Evolutionary conservation across 768 basidiomycete species (phyloP).

Genomic region (Polyporus arcularius): DNA sequence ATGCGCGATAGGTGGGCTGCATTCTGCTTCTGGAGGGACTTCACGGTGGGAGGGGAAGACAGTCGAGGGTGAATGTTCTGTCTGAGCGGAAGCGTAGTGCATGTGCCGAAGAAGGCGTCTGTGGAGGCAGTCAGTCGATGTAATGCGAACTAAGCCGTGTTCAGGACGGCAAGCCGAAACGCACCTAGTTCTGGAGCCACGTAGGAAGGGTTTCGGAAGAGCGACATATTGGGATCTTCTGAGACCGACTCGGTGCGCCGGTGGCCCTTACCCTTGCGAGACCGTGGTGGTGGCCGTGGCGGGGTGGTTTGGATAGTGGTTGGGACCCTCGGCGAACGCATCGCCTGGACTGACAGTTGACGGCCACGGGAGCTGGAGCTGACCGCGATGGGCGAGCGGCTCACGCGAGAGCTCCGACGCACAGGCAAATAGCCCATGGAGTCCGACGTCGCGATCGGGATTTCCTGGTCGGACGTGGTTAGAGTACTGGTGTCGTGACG

Average conservation of each 20-base stretch:
- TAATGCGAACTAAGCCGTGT: no score
- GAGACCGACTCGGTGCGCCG: neutral
- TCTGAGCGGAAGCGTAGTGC: no score
- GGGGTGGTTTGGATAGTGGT: neutral
- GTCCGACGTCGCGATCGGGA: conserved; percentile 5
- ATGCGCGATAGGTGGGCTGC: conserved; percentile 62
- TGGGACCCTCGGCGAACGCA: neutral
- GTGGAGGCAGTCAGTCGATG: no score
- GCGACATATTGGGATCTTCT: neutral
- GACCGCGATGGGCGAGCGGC: neutral
- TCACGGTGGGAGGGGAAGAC: no score
- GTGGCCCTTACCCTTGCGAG: conserved; percentile 6
- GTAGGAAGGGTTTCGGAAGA: neutral
- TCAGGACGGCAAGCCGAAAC: neutral
- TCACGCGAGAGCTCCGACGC: neutral
- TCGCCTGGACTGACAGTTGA: no score
- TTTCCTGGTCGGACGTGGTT: neutral
- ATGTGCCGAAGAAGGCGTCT: no score
- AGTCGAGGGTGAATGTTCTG: no score
- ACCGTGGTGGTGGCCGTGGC: neutral
- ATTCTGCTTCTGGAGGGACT: conserved; percentile 61
- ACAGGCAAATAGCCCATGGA: neutral
- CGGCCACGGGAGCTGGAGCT: no score
- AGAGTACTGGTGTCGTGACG: neutral
- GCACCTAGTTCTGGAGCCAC: neutral